Evolutionary conservation across 345 rosid genomes (phyloP), one percentile per base, ranked within the genome.

Genomic region (Euclidium syriacum): DNA sequence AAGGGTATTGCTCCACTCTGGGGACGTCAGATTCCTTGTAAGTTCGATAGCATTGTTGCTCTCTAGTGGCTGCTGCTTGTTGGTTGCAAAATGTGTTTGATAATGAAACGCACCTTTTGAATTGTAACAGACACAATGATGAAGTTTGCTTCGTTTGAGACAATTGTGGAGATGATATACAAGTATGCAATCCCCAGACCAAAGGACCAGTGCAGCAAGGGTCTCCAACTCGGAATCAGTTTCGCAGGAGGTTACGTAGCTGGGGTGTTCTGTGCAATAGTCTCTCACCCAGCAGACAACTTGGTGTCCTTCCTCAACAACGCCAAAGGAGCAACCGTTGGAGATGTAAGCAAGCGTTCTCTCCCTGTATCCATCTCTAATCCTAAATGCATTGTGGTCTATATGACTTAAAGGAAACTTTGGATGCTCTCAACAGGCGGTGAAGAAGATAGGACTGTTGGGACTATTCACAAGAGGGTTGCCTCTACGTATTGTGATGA

Each of bases 1-100:
- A 95, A 90, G 79, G 99, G 98, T 52, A 42, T 95, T 41, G 97
- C 70, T 75, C 99, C 99, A 27, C 94, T 95, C 4, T 95, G 96
- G 97, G 99, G 97, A 41, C 97, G 99, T 64, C 99, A 95, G 71
- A 90, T 90, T 75, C 99, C 99, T 58, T 95, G 99, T 90, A 79
- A 84, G 96, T 78, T 52, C n/a, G n/a, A n/a, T n/a, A n/a, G n/a
- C n/a, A n/a, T n/a, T n/a, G n/a, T 24, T 62, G 27, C 5, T 25
- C 20, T 49, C 10, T 43, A 6, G n/a, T n/a, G n/a, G n/a, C n/a
- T n/a, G n/a, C n/a, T n/a, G n/a, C n/a, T n/a, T n/a, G n/a, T n/a
- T n/a, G n/a, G n/a, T n/a, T n/a, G n/a, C n/a, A n/a, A n/a, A n/a
- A n/a, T n/a, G n/a, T n/a, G n/a, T n/a, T n/a, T n/a, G n/a, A n/a